Evolutionary conservation across 257 asterid species (phyloP).

Genomic region (Haberlea rhodopensis): DNA sequence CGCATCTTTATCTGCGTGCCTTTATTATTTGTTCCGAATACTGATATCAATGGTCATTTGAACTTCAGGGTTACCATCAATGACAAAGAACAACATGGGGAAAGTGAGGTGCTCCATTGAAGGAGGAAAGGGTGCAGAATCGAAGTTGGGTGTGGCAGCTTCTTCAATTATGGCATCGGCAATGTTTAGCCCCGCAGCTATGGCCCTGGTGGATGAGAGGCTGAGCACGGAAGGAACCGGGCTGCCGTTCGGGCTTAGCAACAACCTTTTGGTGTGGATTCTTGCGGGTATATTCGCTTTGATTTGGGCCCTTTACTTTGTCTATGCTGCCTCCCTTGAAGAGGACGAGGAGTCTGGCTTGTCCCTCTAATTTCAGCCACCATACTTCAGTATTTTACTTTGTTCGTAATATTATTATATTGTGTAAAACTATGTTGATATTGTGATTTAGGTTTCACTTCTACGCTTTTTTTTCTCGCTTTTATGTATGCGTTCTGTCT

Average conservation of each 20-base stretch:
- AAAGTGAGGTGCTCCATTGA: constrained; percentile 67
- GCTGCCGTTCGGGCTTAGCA: constrained; percentile 90
- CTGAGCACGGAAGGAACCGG: constrained; percentile 97
- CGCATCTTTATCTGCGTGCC: background rate
- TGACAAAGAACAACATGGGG: constrained; percentile 44
- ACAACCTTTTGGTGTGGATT: constrained; percentile 83
- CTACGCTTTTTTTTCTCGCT: background rate
- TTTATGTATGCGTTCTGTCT: too few relatives aligned
- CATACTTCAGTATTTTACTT: background rate
- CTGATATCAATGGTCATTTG: too few relatives aligned
- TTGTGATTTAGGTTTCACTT: background rate
- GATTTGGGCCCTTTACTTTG: constrained; percentile 68
- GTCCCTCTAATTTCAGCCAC: constrained; percentile 48
- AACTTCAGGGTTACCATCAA: constrained; percentile 55
- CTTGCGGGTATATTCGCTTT: constrained; percentile 72
- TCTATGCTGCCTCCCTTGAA: constrained; percentile 56
- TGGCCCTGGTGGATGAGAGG: constrained; percentile 96
- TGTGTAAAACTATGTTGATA: constrained; percentile 24
- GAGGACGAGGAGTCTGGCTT: constrained; percentile 95
- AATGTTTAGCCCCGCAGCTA: constrained; percentile 64
- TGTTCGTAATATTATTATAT: background rate
- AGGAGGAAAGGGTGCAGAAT: constrained; percentile 39
- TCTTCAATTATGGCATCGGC: constrained; percentile 60
- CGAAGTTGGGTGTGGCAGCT: constrained; percentile 60
- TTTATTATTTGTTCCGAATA: background rate